Conservation (phyloP, 345 rosid species). For the Dipteronia sinensis region DNA sequence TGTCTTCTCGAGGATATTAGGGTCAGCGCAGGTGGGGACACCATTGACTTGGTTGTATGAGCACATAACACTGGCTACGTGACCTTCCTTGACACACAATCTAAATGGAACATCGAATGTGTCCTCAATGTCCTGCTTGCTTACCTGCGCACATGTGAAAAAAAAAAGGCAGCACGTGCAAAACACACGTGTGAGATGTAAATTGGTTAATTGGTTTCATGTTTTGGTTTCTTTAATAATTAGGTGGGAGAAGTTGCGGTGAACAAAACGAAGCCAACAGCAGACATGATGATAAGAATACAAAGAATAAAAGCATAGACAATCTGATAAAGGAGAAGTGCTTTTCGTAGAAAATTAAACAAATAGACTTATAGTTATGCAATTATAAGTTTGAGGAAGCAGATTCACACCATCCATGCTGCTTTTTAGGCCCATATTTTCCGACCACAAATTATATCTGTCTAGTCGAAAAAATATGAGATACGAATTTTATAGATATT, state of each 20-base stretch:
- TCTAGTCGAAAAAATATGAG: too few relatives aligned
- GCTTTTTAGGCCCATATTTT: too few relatives aligned
- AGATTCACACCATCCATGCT: too few relatives aligned
- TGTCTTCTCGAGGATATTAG: slow-evolving; percentile 53
- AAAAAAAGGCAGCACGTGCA: too few relatives aligned
- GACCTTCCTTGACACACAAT: slow-evolving; percentile 79
- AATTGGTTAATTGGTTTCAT: too few relatives aligned
- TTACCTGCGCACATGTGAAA: slow-evolving; percentile 52
- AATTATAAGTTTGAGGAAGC: not conserved
- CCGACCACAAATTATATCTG: too few relatives aligned
- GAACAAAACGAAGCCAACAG: slow-evolving; percentile 4
- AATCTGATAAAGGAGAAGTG: not conserved
- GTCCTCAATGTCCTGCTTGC: slow-evolving; percentile 78
- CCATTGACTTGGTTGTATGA: slow-evolving; percentile 93
- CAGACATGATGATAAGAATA: not conserved
- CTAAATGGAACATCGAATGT: slow-evolving; percentile 78
- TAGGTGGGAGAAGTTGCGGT: not conserved
- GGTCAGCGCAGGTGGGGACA: slow-evolving; percentile 82
- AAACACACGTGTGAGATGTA: too few relatives aligned
- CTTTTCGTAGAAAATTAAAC: not conserved
- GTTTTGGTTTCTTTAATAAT: not conserved
- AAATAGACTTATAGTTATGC: too few relatives aligned
- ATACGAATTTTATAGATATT: too few relatives aligned
- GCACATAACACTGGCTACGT: slow-evolving; percentile 90
- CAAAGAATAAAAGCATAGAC: not conserved